These are phyloP conservation scores for Fusarium sp. DNA, from an alignment of 2,329 filamentous ascomycete species.

Conservation along the genomic window DNA sequence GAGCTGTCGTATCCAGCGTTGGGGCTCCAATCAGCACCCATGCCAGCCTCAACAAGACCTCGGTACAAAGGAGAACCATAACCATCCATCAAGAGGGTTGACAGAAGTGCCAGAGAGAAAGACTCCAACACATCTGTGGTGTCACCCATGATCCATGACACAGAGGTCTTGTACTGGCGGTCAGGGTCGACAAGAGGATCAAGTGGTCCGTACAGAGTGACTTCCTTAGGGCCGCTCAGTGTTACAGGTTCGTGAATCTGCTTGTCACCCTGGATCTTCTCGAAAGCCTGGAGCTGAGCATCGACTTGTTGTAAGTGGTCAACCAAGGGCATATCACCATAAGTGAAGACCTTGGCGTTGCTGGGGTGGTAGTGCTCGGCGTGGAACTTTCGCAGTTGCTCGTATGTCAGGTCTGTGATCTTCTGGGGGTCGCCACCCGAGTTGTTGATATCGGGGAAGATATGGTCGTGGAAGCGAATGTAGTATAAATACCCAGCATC, in stretches of 20 bases:
- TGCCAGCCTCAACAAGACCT: conserved; percentile 84
- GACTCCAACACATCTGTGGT: conserved; percentile 84
- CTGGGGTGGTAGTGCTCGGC: conserved; percentile 95
- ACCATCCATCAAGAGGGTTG: conserved; percentile 86
- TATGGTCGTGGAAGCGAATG: conserved; percentile 91
- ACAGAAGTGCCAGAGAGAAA: conserved; percentile 84
- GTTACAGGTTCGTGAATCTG: conserved; percentile 80
- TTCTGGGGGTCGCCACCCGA: conserved; percentile 95
- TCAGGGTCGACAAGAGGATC: conserved; percentile 87
- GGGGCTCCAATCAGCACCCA: conserved; percentile 92
- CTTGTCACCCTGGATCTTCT: conserved; percentile 72
- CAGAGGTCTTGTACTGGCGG: conserved; percentile 91
- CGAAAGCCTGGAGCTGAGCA: conserved; percentile 76
- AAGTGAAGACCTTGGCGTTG: conserved; percentile 95
- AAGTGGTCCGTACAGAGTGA: conserved; percentile 80
- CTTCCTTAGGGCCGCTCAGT: conserved; percentile 72
- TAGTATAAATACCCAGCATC: conserved; percentile 97
- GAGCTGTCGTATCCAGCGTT: conserved; percentile 92
- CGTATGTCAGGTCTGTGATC: conserved; percentile 93
- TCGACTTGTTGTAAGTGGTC: conserved; percentile 84
- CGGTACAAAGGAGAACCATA: conserved; percentile 95
- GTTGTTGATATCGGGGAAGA: conserved; percentile 94
- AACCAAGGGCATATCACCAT: conserved; percentile 87
- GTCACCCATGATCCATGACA: conserved; percentile 91
- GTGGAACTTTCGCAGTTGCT: conserved; percentile 88